Evolutionary conservation across 805 yeast genomes (phyloP), one percentile per base, ranked within the genome.

Genomic region (Kodamaea sagamina): DNA sequence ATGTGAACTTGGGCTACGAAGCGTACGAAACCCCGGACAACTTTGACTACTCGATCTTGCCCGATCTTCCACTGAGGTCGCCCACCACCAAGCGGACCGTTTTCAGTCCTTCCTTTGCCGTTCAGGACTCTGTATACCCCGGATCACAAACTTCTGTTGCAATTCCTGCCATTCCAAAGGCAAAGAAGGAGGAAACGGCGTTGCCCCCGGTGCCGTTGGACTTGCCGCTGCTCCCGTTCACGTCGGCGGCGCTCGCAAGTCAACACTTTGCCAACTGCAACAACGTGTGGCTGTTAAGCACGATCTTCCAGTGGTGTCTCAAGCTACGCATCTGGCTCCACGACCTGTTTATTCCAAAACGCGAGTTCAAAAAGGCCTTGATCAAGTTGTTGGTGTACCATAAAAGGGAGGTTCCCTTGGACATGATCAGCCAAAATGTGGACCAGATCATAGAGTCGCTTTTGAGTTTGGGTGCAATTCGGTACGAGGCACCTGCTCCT

Each of bases 161-260:
- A 4, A 13, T 37, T 5, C 41, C 44, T 16, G n/a, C 44, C 19
- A 12, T 41, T 38, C 19, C 47, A 40, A 12, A 37, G 46, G 6
- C 16, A 21, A 39, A 50, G 15, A 57, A 53, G 31, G 52, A 53
- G 18, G 59, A 53, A 8, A 52, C 42, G 3, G 52, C 42, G 3
- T 54, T 73, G 8, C 79, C 79, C 0, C 71, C 72, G 0, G 61
- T 72, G 1, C 78, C 79, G 4, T 52, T 74, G 4, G 71, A 68
- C 35, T 52, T 79, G 13, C 86, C 87, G 0, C 69, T 74, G 35
- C 65, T 81, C 6, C 85, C 85, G 2, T 82, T 81, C 48, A 61
- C 78, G 3, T 72, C 84, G 0, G 68, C 75, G 9, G 61, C 73
- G 0, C 57, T 82, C 27, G 69, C 67, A 11, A 70, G 71, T 15